Percentiles rank a stretch among this genome's conserved stretches.
These are phyloP conservation scores for Bolboschoenus planiculmis DNA, from an alignment of 176 grass and related monocot species.

Conservation along the genomic window DNA sequence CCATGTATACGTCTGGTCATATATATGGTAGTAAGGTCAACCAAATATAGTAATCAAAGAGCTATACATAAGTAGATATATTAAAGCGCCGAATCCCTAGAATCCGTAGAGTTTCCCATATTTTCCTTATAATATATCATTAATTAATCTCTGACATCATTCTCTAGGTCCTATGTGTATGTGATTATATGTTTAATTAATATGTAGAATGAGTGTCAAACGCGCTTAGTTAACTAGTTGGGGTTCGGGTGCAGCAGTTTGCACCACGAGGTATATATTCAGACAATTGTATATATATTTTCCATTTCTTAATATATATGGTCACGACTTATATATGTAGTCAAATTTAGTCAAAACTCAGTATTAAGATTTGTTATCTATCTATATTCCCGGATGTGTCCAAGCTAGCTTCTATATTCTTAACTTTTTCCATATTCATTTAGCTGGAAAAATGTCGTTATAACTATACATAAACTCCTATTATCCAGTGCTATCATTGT, in stretches of 20 bases:
- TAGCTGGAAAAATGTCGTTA: too few species aligned
- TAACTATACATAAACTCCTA: too few species aligned
- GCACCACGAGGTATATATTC: not conserved
- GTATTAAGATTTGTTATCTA: too few species aligned
- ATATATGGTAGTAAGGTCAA: not conserved
- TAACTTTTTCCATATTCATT: too few species aligned
- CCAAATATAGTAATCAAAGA: not conserved
- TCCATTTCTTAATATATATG: not conserved
- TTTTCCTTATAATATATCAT: not conserved
- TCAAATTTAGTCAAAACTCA: not conserved
- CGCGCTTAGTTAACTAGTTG: not conserved
- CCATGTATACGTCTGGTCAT: not conserved
- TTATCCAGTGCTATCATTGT: too few species aligned
- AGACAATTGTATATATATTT: not conserved
- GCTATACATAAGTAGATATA: not conserved
- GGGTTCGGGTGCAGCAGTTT: not conserved
- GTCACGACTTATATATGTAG: not conserved
- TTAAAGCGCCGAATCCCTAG: constrained; percentile 2
- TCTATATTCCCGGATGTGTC: too few species aligned
- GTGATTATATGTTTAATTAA: not conserved
- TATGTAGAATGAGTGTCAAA: not conserved
- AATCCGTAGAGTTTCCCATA: not conserved
- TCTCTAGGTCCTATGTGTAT: not conserved
- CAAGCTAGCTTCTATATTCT: too few species aligned
- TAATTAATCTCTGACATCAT: not conserved